Base-by-base conservation (phyloP, 495 filamentous ascomycete genomes). In the Penicilliopsis zonata region DNA sequence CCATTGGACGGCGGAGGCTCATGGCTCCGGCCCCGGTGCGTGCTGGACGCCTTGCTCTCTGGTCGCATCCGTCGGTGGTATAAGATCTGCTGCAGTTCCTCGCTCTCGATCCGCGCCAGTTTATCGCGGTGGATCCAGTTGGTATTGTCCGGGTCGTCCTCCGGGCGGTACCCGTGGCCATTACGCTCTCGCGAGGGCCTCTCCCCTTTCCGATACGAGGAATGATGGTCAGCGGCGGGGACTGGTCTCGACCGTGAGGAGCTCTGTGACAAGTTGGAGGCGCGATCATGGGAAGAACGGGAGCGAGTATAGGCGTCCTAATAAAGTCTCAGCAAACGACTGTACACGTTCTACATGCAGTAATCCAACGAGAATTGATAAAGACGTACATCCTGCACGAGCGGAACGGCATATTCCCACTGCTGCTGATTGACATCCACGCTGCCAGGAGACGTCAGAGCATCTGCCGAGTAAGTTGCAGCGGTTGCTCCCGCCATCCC, bases 111-210 rank as follows among this genome's bases (percentile, higher is more conserved):
- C 49, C 74, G 70, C 19, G 85, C 87, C 28, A 98, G 58, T 57
- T 96, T 98, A 55, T 98, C 90, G 14, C 90, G 70, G 51, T 98
- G 87, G 36, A 98, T 96, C 90, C 90, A 96, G 27, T 73, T 69
- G 42, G 68, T 71, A 18, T 61, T 47, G 10, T 57, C 56, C 14
- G 41, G 39, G 4, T 50, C 46, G 9, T 41, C 42, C 20, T 47
- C 20, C n/a, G 38, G 26, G 15, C 23, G 6, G 32, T 33, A 15
- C 30, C 32, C 21, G 19, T 36, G 29, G 7, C 33, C 35, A 24
- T 46, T 33, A 22, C n/a, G 19, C 23, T 13, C 16, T 27, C 9
- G 22, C 12, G 4, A 30, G 23, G n/a, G n/a, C n/a, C n/a, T n/a
- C 2, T 51, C 52, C 9, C 38, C 30, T 14, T 47, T 40, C 8